These are phyloP conservation scores for Trichothecium roseum DNA, from an alignment of 2,329 filamentous ascomycete genomes.

Conservation along the genomic window DNA sequence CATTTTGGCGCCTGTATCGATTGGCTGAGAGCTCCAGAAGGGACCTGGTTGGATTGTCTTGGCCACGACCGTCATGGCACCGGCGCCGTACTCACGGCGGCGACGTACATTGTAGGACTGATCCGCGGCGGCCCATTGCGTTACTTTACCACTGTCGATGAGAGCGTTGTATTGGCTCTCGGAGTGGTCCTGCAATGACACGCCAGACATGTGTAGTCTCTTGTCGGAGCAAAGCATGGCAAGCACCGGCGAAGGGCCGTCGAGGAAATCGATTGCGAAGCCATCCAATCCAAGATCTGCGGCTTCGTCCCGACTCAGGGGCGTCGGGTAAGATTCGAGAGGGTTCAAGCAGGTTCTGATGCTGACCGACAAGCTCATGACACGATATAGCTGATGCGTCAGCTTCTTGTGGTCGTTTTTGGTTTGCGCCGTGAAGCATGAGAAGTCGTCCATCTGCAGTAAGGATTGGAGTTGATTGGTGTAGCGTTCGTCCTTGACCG, in stretches of 20 bases:
- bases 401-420: conserved; percentile 65
- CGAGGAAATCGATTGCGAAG: conserved; percentile 68
- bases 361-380: conserved; percentile 58
- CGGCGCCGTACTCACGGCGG: conserved; percentile 70
- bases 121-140: conserved; percentile 58
- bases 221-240: conserved; percentile 77
- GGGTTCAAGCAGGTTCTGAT: conserved; percentile 53
- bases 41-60: conserved; percentile 48
- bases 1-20: conserved; percentile 55
- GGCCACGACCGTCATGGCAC: conserved; percentile 60
- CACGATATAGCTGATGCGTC: conserved; percentile 50
- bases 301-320: conserved; percentile 46
- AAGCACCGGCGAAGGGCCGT: conserved; percentile 73
- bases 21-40: conserved; percentile 68
- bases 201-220: conserved; percentile 56
- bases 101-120: conserved; percentile 55
- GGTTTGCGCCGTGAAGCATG: conserved; percentile 69
- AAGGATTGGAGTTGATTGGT: conserved; percentile 43
- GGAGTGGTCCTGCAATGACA: conserved; percentile 51
- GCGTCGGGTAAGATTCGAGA: conserved; percentile 43
- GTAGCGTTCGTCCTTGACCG: conserved; percentile 62
- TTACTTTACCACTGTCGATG: conserved; percentile 44
- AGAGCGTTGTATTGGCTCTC: conserved; percentile 61
- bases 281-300: conserved; percentile 58
- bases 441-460: conserved; percentile 39